Percentiles rank a stretch among this genome's conserved stretches.
These are phyloP conservation scores for Trichoderma sp. DNA, from an alignment of 2,329 filamentous ascomycete species.

Conservation along the genomic window DNA sequence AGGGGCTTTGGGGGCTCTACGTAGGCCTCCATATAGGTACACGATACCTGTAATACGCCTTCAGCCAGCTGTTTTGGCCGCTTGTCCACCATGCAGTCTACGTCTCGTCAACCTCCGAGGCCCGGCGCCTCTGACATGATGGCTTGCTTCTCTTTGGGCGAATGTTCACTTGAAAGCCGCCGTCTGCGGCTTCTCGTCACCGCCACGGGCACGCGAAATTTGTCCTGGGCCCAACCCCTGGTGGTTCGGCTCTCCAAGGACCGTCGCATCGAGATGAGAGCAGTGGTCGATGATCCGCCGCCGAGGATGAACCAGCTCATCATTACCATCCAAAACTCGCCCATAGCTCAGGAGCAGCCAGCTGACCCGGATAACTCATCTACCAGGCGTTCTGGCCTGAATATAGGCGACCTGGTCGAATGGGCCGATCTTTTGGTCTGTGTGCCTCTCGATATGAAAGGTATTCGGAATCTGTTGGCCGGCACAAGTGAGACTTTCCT, in stretches of 20 bases:
- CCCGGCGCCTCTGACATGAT: slow-evolving; percentile 39
- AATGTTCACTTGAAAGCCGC: slow-evolving; percentile 43
- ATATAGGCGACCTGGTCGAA: slow-evolving; percentile 69
- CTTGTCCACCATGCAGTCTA: slow-evolving; percentile 40
- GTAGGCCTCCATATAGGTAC: not conserved
- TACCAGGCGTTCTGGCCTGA: slow-evolving; percentile 44
- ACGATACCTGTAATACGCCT: not conserved
- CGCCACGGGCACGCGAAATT: slow-evolving; percentile 65
- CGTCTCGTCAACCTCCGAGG: slow-evolving; percentile 38
- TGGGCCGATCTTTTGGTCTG: slow-evolving; percentile 89
- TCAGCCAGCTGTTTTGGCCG: not conserved
- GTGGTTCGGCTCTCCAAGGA: slow-evolving; percentile 69
- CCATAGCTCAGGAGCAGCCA: slow-evolving; percentile 38
- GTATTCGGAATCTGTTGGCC: slow-evolving; percentile 82
- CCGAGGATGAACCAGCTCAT: slow-evolving; percentile 65
- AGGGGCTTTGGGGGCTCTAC: too few species aligned
- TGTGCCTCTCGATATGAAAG: slow-evolving; percentile 81
- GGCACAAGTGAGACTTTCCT: slow-evolving; percentile 81
- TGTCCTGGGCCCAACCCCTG: slow-evolving; percentile 66
- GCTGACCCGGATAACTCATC: slow-evolving; percentile 30
- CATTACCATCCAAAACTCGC: slow-evolving; percentile 60
- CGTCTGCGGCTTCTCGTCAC: slow-evolving; percentile 65
- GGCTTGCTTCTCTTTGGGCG: slow-evolving; percentile 44
- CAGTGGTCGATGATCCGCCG: slow-evolving; percentile 67
- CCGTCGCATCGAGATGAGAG: slow-evolving; percentile 61